Percentiles rank a stretch among this genome's conserved stretches.
phyloP scores from a whole-genome alignment of 805 yeast genomes.

The Isabelozyma heimii region DNA sequence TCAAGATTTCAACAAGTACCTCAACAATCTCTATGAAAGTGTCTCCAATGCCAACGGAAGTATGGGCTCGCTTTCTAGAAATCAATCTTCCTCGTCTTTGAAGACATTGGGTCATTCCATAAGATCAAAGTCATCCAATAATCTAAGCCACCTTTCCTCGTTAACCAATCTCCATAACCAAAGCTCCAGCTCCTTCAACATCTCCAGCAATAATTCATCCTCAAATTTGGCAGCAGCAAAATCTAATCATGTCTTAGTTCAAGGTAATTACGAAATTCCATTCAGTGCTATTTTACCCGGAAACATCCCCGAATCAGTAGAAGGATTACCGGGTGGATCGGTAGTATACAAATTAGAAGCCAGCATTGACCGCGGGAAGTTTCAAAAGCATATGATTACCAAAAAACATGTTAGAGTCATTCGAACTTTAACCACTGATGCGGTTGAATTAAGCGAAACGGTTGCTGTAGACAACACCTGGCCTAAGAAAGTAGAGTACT shows the following conservation, averaged over 20 bases:
- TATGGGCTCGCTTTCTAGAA: constrained; percentile 30
- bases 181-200: constrained; percentile 13
- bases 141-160: constrained; percentile 14
- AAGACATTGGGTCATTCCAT: constrained; percentile 30
- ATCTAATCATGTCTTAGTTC: constrained; percentile 43
- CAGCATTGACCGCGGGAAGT: constrained; percentile 77
- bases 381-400: constrained; percentile 60
- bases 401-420: constrained; percentile 76
- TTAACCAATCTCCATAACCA: constrained; percentile 10
- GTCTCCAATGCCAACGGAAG: constrained; percentile 7
- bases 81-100: constrained; percentile 44
- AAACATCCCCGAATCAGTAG: constrained; percentile 78
- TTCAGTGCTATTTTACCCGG: constrained; percentile 86
- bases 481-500: constrained; percentile 92
- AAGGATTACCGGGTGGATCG: constrained; percentile 81
- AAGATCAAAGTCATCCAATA: constrained; percentile 34
- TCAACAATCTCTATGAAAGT: constrained; percentile 29
- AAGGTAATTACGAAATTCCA: constrained; percentile 89
- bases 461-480: constrained; percentile 92
- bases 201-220: constrained; percentile 14
- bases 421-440: constrained; percentile 83
- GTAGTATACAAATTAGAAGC: constrained; percentile 74
- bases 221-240: constrained; percentile 6
- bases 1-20: constrained; percentile 48
- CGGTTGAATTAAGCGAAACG: constrained; percentile 85